Percentiles rank a stretch among this genome's conserved stretches.
Evolutionary conservation across 2,329 filamentous ascomycete species (phyloP).

Genomic region (Aspergillus phoenicis): DNA sequence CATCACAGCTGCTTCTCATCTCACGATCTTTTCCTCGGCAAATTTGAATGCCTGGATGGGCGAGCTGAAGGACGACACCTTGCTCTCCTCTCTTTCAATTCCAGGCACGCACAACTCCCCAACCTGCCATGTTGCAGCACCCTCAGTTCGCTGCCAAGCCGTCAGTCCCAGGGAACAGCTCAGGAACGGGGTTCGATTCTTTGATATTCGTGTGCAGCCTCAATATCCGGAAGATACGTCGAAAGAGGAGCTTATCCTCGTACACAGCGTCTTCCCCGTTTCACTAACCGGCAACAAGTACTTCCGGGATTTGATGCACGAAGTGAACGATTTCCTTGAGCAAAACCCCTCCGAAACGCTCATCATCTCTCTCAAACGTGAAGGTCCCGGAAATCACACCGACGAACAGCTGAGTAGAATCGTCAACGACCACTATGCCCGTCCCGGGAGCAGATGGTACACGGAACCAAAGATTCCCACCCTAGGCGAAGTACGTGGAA

Average conservation of each 20-base stretch:
- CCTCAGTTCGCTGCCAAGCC: constrained; percentile 90
- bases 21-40: constrained; percentile 70
- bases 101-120: constrained; percentile 96
- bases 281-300: constrained; percentile 79
- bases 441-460: constrained; percentile 68
- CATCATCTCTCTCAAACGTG: constrained; percentile 85
- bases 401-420: constrained; percentile 78
- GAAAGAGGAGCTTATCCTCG: constrained; percentile 73
- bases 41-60: constrained; percentile 79
- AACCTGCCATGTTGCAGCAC: constrained; percentile 79
- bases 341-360: constrained; percentile 78
- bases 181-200: constrained; percentile 86
- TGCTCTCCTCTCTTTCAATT: constrained; percentile 80
- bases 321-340: constrained; percentile 74
- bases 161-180: constrained; percentile 77
- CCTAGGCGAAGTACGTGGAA: constrained; percentile 77
- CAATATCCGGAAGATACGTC: constrained; percentile 58
- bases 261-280: constrained; percentile 89
- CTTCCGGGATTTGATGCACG: constrained; percentile 71
- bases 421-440: constrained; percentile 71
- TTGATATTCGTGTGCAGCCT: constrained; percentile 83
- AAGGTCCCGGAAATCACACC: constrained; percentile 77
- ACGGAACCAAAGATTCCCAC: constrained; percentile 74
- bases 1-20: constrained; percentile 56
- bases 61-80: constrained; percentile 68